Base-by-base conservation (phyloP, 768 basidiomycete genomes). In the Collybiopsis luxurians region DNA sequence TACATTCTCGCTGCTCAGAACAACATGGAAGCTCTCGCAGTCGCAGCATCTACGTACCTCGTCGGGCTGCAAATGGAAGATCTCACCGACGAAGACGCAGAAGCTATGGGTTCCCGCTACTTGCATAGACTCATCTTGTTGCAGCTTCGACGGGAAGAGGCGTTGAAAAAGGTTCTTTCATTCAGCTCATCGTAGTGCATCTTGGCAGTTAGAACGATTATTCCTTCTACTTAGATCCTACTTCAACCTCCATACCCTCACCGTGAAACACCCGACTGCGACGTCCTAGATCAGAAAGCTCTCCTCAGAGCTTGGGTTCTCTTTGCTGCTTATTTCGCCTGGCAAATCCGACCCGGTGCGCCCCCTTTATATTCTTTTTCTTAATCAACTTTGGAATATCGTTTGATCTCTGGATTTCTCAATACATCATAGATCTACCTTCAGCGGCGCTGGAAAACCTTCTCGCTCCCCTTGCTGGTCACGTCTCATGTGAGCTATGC, bases 61-160 rank as follows among this genome's bases (percentile, higher is more conserved):
- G 67, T 78, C 49, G 67, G 73, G 2, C 67, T 66, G 47, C 61
- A 72, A 4, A 66, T 77, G 4, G 54, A 64, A 0, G 60, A 57
- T 9, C 64, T 80, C 31, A 71, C 75, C 1, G 76, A 79, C 58
- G 68, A 67, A 17, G 59, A 72, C 27, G 78, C 72, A 2, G 56
- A 66, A 39, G 61, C 64, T 19, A 77, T 79, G 53, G 78, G 78
- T 0, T 66, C 77, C 9, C 47, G 73, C 2, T 79, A 79, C 61
- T 65, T 79, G 53, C 73, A 71, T 40, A 69, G 74, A 38, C 67
- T 80, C 24, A 63, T 76, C 58, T 63, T 70, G 43, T 69, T 80
- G 7, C 75, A 77, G 46, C 56, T 70, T 26, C 64, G 63, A 24
- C 69, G 79, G 26, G 65, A 68, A 38, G 63, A 68, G 4, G 69